Evolutionary conservation across 2,329 filamentous ascomycete genomes (phyloP).

Genomic region (Cercospora janseana): DNA sequence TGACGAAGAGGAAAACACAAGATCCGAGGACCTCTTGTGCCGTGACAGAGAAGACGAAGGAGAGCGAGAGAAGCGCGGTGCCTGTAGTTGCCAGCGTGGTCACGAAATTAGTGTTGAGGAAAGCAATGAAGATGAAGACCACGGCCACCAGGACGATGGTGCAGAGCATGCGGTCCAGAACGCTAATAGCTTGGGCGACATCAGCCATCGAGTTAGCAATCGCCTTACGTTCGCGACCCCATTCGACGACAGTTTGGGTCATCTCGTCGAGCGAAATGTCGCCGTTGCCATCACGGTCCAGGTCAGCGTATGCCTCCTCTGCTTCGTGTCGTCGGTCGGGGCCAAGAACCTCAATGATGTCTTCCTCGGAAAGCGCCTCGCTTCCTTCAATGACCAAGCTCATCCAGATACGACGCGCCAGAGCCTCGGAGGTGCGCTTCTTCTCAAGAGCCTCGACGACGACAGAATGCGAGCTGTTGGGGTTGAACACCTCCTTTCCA

Average conservation of each 20-base stretch:
- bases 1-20: slow-evolving; percentile 98
- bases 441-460: slow-evolving; percentile 88
- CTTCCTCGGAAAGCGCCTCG: slow-evolving; percentile 74
- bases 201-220: slow-evolving; percentile 95
- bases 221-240: slow-evolving; percentile 81
- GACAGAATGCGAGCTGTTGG: slow-evolving; percentile 83
- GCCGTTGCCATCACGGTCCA: slow-evolving; percentile 87
- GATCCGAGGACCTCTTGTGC: slow-evolving; percentile 95
- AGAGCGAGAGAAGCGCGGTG: slow-evolving; percentile 89
- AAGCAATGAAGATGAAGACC: slow-evolving; percentile 65
- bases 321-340: slow-evolving; percentile 70
- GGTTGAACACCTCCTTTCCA: slow-evolving; percentile 92
- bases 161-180: slow-evolving; percentile 81
- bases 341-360: slow-evolving; percentile 85
- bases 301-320: slow-evolving; percentile 75
- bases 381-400: slow-evolving; percentile 91
- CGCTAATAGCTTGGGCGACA: slow-evolving; percentile 88
- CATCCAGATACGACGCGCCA: slow-evolving; percentile 96
- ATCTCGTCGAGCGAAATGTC: slow-evolving; percentile 96
- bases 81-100: slow-evolving; percentile 85
- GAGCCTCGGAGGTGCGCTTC: slow-evolving; percentile 77
- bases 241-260: slow-evolving; percentile 80
- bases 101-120: slow-evolving; percentile 82
- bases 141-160: slow-evolving; percentile 77
- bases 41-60: slow-evolving; percentile 90